Base-by-base conservation (phyloP, 2,329 filamentous ascomycete species). In the Aureobasidium leucospermi region DNA sequence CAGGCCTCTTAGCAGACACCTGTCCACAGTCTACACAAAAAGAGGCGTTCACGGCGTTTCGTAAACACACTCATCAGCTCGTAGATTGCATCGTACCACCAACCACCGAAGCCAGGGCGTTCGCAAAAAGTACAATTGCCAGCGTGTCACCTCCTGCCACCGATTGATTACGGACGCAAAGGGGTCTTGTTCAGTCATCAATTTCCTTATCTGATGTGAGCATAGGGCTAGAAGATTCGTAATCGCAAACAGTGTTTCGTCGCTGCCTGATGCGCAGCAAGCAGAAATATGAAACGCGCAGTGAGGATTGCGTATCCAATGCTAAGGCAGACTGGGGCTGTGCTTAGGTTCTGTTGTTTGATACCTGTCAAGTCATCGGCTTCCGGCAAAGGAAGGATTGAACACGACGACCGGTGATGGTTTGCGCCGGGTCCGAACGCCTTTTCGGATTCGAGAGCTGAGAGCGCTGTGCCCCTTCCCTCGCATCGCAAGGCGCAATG, bases 231-330 rank as follows among this genome's bases (percentile, higher is more conserved):
- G 34, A 9, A 13, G 36, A 31, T 42, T 31, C 36, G 49, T 19
- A 52, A 52, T 52, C 48, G n/a, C 34, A n/a, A 32, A n/a, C 8
- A 53, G 36, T 23, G 38, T 53, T 56, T 56, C 41, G 29, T 34
- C 39, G 41, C 16, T 56, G 52, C 39, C 16, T 36, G 34, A 41
- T 41, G 36, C 23, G 32, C 36, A 52, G 45, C 29, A 31, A 52
- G 15, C 29, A 31, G 13, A 10, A 52, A 23, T 11, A 45, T 36
- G 52, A 56, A 56, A 56, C 52, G 23, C 38, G 49, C 38, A 53
- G 42, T 53, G 2, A 5, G 5, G 28, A 32, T 41, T n/a, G 38
- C 38, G 38, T 41, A 45, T 15, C 2, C 19, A 23, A 2, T 45
- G n/a, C 42, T 6, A 45, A 13, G 8, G 16, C 8, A 23, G 42